phyloP scores from a whole-genome alignment of 768 basidiomycete genomes.

The Leccinellum luteum region DNA sequence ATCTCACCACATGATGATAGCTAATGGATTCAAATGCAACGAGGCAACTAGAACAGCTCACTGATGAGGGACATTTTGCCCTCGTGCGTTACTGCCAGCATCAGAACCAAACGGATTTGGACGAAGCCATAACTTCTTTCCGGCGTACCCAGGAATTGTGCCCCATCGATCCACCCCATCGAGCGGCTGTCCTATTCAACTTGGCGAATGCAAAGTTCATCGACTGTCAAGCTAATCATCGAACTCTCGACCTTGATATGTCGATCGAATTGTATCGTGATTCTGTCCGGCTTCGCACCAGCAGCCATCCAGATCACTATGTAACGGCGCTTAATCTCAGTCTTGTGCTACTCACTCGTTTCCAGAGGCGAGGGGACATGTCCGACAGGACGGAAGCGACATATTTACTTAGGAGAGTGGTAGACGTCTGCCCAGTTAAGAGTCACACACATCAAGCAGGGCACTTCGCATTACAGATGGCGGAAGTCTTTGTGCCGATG shows the following conservation, averaged over 20 bases:
- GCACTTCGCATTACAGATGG: too few relatives aligned
- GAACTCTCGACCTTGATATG: not conserved
- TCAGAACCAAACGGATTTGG: not conserved
- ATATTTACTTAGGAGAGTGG: too few relatives aligned
- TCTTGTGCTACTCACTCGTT: not conserved
- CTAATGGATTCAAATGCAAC: not conserved
- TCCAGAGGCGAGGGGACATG: too few relatives aligned
- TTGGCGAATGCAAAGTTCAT: not conserved
- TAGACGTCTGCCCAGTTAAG: too few relatives aligned
- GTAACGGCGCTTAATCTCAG: not conserved
- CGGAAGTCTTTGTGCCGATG: too few relatives aligned
- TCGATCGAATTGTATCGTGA: not conserved
- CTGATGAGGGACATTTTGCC: not conserved
- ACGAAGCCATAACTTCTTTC: not conserved
- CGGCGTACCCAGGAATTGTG: not conserved
- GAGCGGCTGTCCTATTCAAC: not conserved
- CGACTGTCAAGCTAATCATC: not conserved
- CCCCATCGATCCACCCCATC: not conserved
- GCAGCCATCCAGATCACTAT: not conserved
- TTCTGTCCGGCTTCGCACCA: not conserved
- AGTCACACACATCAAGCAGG: too few relatives aligned
- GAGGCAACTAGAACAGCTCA: not conserved
- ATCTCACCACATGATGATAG: not conserved
- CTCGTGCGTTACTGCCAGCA: not conserved
- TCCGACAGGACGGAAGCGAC: too few relatives aligned